Evolutionary conservation across 2,329 filamentous ascomycete species (phyloP), one percentile per base, ranked within the genome.

Genomic region (Thelonectria blattea): DNA sequence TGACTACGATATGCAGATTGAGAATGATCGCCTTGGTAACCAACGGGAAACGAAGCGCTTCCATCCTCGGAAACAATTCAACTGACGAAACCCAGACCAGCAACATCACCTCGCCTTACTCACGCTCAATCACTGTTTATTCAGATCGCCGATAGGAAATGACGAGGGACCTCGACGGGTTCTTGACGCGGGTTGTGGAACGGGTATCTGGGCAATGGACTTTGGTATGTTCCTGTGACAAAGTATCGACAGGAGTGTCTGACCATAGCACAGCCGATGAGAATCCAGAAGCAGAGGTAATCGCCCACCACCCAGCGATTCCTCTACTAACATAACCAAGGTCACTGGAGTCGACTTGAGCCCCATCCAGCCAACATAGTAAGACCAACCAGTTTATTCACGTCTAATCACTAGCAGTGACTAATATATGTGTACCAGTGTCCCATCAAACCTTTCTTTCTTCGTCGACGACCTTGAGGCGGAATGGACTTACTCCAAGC

Each of bases 291-390:
- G 42, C 49, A 4, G 56, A 65, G 47, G 62, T 62, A 20, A 12
- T 14, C 18, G n/a, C 3, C 24, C 2, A 9, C 3, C 4, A 3
- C 3, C 5, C 39, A 5, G 4, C 9, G 32, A 9, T 11, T 11
- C n/a, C 14, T 14, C 12, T 4, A 15, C 42, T 60, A 27, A 62
- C 12, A 3, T 22, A 5, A 9, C n/a, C n/a, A 5, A 64, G 65
- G 56, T 66, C 0, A 51, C 54, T 3, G 65, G 65, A 3, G 63
- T 65, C 3, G 65, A 66, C 14, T 22, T 66, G 1, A 66, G 63
- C 5, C 63, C 63, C 1, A 66, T 66, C 10, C 65, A 66, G 5
- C 63, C 65, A 1, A 18, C 56, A 11, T 63, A 62, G 64, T 66
- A n/a, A 17, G 58, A 34, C 22, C n/a, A n/a, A 24, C 22, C 22